Conservation (phyloP, 2,329 filamentous ascomycete species). For the Aspergillus fijiensis region DNA sequence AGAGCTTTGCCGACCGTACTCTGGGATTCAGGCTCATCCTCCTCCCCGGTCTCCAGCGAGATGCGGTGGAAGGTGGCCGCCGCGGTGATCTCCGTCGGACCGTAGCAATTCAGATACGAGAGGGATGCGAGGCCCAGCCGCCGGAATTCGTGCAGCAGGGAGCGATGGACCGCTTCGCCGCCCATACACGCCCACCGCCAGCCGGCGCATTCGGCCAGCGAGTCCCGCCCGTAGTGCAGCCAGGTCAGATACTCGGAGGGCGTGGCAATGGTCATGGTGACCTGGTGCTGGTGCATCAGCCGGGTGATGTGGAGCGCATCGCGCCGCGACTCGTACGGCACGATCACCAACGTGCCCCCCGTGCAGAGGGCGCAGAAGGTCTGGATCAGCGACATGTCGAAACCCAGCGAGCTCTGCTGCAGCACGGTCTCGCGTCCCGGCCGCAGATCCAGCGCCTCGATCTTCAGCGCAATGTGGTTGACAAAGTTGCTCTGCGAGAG, state of each 20-base stretch:
- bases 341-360: slow-evolving; percentile 20
- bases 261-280: slow-evolving; percentile 21
- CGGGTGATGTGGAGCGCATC: slow-evolving; percentile 20
- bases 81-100: neutral
- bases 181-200: slow-evolving; percentile 1
- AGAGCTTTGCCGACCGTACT: neutral
- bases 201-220: slow-evolving; percentile 2
- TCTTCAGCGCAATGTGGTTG: neutral
- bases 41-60: neutral
- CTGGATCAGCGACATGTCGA: slow-evolving; percentile 25
- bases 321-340: slow-evolving; percentile 10
- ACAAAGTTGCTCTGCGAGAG: neutral
- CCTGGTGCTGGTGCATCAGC: slow-evolving; percentile 17
- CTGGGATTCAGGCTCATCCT: neutral
- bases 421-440: slow-evolving; percentile 7
- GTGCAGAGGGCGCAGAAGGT: slow-evolving; percentile 21
- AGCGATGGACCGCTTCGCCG: neutral
- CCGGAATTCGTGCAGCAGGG: neutral
- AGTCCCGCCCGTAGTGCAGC: slow-evolving; percentile 15
- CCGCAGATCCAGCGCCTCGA: too few relatives aligned
- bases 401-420: slow-evolving; percentile 26
- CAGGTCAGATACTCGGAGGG: slow-evolving; percentile 21
- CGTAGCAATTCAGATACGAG: slow-evolving; percentile 6
- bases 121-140: neutral
- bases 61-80: neutral